phyloP scores from a whole-genome alignment of 2,329 filamentous ascomycete genomes.

The Arthrocladium fulminans region DNA sequence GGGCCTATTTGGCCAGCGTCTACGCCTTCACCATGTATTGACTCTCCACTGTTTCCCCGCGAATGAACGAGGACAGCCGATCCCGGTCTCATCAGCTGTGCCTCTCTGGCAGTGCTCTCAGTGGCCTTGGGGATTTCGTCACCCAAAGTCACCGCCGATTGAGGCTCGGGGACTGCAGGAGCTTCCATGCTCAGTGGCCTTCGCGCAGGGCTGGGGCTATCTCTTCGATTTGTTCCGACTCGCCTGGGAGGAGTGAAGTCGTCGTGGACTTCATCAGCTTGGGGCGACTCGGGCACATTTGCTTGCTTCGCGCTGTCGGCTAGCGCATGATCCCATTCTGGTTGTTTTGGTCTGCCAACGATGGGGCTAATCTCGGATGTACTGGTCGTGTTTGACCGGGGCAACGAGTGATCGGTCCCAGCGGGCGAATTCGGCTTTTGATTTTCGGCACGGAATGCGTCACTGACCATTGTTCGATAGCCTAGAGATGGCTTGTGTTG shows the following conservation, averaged over 20 bases:
- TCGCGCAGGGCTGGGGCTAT: conserved; percentile 51
- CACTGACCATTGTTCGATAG: conserved; percentile 53
- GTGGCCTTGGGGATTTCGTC: not conserved
- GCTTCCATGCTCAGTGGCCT: conserved; percentile 45
- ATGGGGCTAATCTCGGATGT: conserved; percentile 56
- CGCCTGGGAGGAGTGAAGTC: conserved; percentile 49
- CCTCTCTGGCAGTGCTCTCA: not conserved
- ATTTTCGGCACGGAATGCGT: conserved; percentile 56
- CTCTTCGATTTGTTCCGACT: conserved; percentile 25
- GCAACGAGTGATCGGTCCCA: conserved; percentile 42
- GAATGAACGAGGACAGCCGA: conserved; percentile 1
- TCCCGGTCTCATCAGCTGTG: conserved; percentile 4
- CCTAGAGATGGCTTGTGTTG: conserved; percentile 47
- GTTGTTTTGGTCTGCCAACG: not conserved
- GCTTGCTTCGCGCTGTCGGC: not conserved
- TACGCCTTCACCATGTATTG: not conserved
- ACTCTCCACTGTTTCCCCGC: not conserved
- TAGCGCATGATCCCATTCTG: not conserved
- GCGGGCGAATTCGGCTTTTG: conserved; percentile 45
- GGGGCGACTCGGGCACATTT: not conserved
- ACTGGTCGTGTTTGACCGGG: conserved; percentile 53
- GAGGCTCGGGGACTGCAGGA: conserved; percentile 31
- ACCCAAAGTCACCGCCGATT: conserved; percentile 34
- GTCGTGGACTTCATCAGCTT: not conserved
- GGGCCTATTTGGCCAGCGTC: not conserved